Conservation (phyloP, 495 filamentous ascomycete species). For the Physcia stellaris region DNA sequence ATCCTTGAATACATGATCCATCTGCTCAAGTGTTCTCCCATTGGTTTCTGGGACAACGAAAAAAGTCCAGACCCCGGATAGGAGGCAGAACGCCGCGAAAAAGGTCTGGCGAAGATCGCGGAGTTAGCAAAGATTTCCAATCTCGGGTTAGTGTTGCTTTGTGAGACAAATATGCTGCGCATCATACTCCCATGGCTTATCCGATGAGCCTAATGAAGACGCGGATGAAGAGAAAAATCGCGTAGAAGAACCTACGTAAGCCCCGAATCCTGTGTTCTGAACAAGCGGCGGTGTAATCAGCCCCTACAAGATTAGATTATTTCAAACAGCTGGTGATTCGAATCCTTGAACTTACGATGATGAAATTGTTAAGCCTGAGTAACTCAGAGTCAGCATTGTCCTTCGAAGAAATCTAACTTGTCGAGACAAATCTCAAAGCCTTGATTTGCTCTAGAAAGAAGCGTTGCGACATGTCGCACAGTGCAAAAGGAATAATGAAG, state of each 20-base stretch:
- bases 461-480: no score
- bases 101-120: no score
- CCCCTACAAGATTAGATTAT: conserved; percentile 19
- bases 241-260: no score
- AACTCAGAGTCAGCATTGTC: no score
- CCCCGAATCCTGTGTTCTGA: conserved; percentile 39
- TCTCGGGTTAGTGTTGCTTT: conserved; percentile 4
- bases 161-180: no score
- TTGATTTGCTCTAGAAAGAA: no score
- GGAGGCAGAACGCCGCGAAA: conserved; percentile 43
- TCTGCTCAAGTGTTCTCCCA: conserved; percentile 43
- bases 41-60: conserved; percentile 45
- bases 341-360: conserved; percentile 29
- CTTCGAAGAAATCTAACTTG: no score
- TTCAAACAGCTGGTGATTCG: conserved; percentile 7
- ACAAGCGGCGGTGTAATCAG: conserved; percentile 41
- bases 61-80: conserved; percentile 37
- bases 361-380: conserved; percentile 45
- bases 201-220: no score
- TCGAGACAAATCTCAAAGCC: no score
- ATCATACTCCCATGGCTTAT: no score
- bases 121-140: conserved; percentile 2
- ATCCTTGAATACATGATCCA: conserved; percentile 39
- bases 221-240: not conserved
- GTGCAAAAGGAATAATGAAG: no score